Evolutionary conservation across 306 rosid species (phyloP).

Genomic region (Glycine latifolia): DNA sequence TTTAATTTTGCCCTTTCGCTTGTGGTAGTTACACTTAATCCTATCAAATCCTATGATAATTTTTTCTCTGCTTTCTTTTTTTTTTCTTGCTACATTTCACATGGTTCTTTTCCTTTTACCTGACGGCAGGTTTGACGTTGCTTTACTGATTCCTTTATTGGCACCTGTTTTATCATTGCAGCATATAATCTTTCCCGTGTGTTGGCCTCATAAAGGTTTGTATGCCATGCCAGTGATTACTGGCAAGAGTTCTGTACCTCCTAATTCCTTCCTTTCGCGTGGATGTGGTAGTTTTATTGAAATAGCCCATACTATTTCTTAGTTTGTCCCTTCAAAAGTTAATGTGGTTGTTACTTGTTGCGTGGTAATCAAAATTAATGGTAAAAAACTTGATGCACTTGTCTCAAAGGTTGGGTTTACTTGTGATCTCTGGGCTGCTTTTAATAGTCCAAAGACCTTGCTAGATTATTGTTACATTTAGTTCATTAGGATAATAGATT

Average conservation of each 20-base stretch:
- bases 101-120: conserved; percentile 26
- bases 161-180: conserved; percentile 92
- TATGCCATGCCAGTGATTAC: conserved; percentile 29
- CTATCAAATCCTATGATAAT: conserved; percentile 25
- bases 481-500: neutral
- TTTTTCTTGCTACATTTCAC: conserved; percentile 23
- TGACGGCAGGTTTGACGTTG: conserved; percentile 83
- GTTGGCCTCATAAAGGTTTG: conserved; percentile 66
- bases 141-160: conserved; percentile 69
- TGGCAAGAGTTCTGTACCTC: conserved; percentile 16
- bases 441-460: conserved; percentile 18
- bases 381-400: conserved; percentile 26
- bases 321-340: conserved; percentile 31
- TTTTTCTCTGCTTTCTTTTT: neutral
- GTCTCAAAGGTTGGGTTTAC: conserved; percentile 17
- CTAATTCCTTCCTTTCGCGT: conserved; percentile 30
- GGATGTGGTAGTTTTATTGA: conserved; percentile 39
- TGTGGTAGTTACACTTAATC: conserved; percentile 66
- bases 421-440: conserved; percentile 3
- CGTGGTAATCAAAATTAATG: conserved; percentile 17
- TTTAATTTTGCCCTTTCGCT: conserved; percentile 80
- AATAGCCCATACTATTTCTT: neutral
- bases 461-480: neutral
- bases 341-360: conserved; percentile 29
- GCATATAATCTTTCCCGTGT: conserved; percentile 69